Evolutionary conservation across 2,329 filamentous ascomycete genomes (phyloP).

Genomic region (Paracoccidioides lutzii): DNA sequence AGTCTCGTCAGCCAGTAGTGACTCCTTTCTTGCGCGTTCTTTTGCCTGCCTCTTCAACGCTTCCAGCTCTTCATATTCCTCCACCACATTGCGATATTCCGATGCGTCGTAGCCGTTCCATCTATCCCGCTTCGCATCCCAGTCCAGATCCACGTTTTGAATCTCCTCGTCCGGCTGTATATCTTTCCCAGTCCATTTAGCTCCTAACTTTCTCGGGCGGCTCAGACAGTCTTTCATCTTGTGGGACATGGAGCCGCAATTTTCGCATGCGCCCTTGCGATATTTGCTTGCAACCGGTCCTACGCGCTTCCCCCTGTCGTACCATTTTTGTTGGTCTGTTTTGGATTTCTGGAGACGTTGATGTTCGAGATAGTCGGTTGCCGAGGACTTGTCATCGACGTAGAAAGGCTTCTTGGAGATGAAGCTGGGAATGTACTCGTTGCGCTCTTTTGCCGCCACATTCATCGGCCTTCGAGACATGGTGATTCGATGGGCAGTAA

Average conservation of each 20-base stretch:
- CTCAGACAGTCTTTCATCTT: constrained; percentile 89
- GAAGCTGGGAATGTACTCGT: constrained; percentile 96
- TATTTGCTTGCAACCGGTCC: constrained; percentile 90
- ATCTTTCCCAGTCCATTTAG: constrained; percentile 81
- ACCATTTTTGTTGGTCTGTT: constrained; percentile 64
- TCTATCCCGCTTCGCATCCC: constrained; percentile 93
- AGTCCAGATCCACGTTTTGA: constrained; percentile 75
- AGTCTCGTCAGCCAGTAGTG: constrained; percentile 41
- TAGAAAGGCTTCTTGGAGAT: constrained; percentile 98
- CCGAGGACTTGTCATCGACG: constrained; percentile 61
- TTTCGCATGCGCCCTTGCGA: constrained; percentile 95
- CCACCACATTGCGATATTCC: constrained; percentile 75
- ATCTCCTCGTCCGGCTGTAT: constrained; percentile 86
- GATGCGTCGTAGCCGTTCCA: constrained; percentile 96
- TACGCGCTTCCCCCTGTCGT: constrained; percentile 72
- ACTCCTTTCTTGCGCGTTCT: constrained; percentile 38
- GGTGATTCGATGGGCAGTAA: not conserved
- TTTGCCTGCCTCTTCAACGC: constrained; percentile 49
- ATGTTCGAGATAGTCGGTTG: constrained; percentile 87
- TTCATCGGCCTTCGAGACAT: constrained; percentile 41
- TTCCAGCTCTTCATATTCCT: constrained; percentile 80
- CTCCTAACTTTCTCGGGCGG: constrained; percentile 75
- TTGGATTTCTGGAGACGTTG: constrained; percentile 67
- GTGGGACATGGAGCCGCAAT: constrained; percentile 94
- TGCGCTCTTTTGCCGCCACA: constrained; percentile 64